Evolutionary conservation across 768 basidiomycete genomes (phyloP).

Genomic region (Termitomyces sp.): DNA sequence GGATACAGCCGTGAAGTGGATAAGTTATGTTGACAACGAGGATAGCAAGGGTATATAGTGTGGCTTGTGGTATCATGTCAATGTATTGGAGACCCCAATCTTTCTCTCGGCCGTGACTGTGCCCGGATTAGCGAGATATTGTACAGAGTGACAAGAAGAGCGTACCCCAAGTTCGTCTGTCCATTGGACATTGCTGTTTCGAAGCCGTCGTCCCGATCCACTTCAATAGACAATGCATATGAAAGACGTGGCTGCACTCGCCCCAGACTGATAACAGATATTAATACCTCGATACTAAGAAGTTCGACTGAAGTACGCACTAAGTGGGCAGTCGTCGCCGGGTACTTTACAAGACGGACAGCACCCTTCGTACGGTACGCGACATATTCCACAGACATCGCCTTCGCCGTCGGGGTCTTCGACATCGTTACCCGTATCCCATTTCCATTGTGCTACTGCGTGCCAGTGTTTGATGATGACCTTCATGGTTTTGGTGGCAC

Average conservation of each 20-base stretch:
- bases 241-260: conserved; percentile 95
- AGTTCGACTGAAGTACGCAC: conserved; percentile 39
- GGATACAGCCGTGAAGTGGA: not conserved
- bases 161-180: conserved; percentile 88
- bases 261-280: conserved; percentile 77
- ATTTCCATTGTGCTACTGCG: conserved; percentile 86
- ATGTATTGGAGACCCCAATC: conserved; percentile 21
- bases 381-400: conserved; percentile 82
- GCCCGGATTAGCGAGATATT: not conserved
- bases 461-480: conserved; percentile 83
- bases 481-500: conserved; percentile 49
- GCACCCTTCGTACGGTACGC: conserved; percentile 89
- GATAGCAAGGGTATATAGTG: conserved; percentile 1
- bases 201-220: conserved; percentile 90
- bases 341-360: conserved; percentile 97
- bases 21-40: conserved; percentile 5
- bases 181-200: conserved; percentile 99
- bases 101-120: conserved; percentile 55
- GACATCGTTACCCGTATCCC: conserved; percentile 53
- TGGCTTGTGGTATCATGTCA: conserved; percentile 4
- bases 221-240: conserved; percentile 97
- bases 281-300: not conserved
- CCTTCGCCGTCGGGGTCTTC: conserved; percentile 47
- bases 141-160: conserved; percentile 8
- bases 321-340: conserved; percentile 92